A percentile compares a stretch with the other conserved stretches of the same genome.
phyloP scores from a whole-genome alignment of 1,139 yeast genomes.

The Tardiomyces depauwii region DNA sequence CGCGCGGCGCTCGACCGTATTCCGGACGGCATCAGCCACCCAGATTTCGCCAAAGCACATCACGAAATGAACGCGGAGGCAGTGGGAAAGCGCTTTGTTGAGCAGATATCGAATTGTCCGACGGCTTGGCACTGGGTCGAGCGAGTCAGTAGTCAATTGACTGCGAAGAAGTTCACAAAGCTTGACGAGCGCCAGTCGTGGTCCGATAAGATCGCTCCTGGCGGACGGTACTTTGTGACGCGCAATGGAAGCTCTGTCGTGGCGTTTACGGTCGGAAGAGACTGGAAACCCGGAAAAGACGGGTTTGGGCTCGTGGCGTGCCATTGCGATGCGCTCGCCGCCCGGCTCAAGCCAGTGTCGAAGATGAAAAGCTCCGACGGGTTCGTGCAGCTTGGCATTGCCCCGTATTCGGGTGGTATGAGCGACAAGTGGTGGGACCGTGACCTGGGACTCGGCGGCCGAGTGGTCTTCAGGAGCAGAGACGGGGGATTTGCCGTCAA shows the following conservation, averaged over 20 bases:
- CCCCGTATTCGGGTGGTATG: conserved; percentile 74
- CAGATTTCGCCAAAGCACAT: too few relatives aligned
- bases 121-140: conserved; percentile 87
- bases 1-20: too few relatives aligned
- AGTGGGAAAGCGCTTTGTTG: neutral
- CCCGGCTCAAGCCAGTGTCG: conserved; percentile 61
- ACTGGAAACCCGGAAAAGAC: conserved; percentile 52
- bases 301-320: conserved; percentile 81
- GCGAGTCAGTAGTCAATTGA: conserved; percentile 30
- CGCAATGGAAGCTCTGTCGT: conserved; percentile 76
- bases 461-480: conserved; percentile 47
- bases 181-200: conserved; percentile 60
- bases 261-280: conserved; percentile 62
- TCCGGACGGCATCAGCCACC: too few relatives aligned
- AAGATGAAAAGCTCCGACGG: conserved; percentile 53
- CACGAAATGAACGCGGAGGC: neutral
- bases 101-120: conserved; percentile 29
- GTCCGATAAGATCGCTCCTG: conserved; percentile 36
- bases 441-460: conserved; percentile 77
- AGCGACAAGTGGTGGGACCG: conserved; percentile 77
- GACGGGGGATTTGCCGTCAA: conserved; percentile 40
- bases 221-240: conserved; percentile 57
- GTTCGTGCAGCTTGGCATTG: conserved; percentile 75
- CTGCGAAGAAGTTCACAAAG: conserved; percentile 43
- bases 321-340: conserved; percentile 80